Base-by-base conservation (phyloP, 1,284 basidiomycete genomes). In the Rugosomyces carneus region DNA sequence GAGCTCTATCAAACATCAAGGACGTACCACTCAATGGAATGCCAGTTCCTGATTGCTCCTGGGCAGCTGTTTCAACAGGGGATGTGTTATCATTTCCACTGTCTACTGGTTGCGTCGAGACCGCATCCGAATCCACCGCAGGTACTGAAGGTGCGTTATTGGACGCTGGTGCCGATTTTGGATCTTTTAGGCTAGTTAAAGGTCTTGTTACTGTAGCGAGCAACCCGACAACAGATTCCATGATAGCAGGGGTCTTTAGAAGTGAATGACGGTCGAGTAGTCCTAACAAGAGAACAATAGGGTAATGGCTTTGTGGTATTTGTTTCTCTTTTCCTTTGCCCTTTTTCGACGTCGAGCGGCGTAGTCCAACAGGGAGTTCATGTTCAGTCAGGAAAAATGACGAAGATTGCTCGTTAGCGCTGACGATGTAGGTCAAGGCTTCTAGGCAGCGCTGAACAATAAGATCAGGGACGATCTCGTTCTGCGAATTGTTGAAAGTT, bases 351-450 rank as follows among this genome's bases (percentile, higher is more conserved):
- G 73, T 66, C 5, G 72, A 65, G 55, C 82, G 81, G 53, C 81
- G 81, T 19, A 93, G 72, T 26, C 86, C 84, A 13, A 75, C 74
- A 3, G 88, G 82, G 23, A 93, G 69, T 56, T 97, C 94, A 57
- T 96, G 92, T 64, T 97, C 94, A 0, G 85, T 90, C 47, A 98
- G 72, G 80, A 98, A 97, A 73, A 93, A 97, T 16, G 91, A 66
- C 0, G 92, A 87, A 0, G 89, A 88, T 13, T 79, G 64, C 49
- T 91, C 84, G 63, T 95, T 96, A 19, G 82, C 74, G 46, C 73
- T 78, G 58, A 95, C 92, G 54, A 97, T 90, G 64, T 81, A 89
- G 0, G 81, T 80, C 49, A 98, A 69, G 1, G 89, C 88, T 61
- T 97, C 93, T 23, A 98, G 76, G 58, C 91, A 95, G 26, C 93